A percentile compares a stretch with the other conserved stretches of the same genome.
Conservation (phyloP, 257 asterid genomes). For the Nicotiana paniculata region DNA sequence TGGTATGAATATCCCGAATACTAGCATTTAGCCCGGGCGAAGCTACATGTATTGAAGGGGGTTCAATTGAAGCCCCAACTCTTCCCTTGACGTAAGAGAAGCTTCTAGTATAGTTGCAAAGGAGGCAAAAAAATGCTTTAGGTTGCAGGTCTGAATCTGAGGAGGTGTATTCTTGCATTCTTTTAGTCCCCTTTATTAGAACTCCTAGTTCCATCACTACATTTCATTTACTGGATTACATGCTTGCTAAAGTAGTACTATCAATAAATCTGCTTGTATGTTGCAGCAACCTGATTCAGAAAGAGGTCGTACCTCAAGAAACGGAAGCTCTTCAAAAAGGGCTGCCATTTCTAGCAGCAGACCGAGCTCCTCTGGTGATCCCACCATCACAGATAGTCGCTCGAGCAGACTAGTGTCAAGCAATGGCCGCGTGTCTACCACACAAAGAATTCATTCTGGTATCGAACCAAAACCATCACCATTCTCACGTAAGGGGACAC, state of each 20-base stretch:
- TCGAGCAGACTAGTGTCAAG: constrained; percentile 30
- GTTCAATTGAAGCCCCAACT: not conserved
- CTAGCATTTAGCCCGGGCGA: not conserved
- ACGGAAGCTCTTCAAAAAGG: constrained; percentile 68
- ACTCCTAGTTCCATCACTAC: not conserved
- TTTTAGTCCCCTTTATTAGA: not conserved
- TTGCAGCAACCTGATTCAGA: constrained; percentile 69
- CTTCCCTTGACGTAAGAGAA: not conserved
- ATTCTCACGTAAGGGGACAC: constrained; percentile 61
- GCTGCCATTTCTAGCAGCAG: constrained; percentile 41
- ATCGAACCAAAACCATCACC: constrained; percentile 12
- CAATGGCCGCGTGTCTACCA: constrained; percentile 39
- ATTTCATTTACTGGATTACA: not conserved
- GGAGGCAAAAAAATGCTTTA: not conserved
- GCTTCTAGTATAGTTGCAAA: not conserved
- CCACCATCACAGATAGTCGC: constrained; percentile 37
- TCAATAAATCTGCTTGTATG: constrained; percentile 18
- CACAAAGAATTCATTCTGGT: constrained; percentile 12
- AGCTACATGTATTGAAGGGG: not conserved
- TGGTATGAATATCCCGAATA: not conserved
- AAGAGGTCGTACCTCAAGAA: constrained; percentile 52
- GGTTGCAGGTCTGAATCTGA: not conserved
- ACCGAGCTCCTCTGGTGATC: constrained; percentile 53
- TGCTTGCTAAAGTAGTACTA: not conserved
- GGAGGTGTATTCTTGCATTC: not conserved